Evolutionary conservation across 2,329 filamentous ascomycete species (phyloP).

Genomic region (Penicillium occitanis): DNA sequence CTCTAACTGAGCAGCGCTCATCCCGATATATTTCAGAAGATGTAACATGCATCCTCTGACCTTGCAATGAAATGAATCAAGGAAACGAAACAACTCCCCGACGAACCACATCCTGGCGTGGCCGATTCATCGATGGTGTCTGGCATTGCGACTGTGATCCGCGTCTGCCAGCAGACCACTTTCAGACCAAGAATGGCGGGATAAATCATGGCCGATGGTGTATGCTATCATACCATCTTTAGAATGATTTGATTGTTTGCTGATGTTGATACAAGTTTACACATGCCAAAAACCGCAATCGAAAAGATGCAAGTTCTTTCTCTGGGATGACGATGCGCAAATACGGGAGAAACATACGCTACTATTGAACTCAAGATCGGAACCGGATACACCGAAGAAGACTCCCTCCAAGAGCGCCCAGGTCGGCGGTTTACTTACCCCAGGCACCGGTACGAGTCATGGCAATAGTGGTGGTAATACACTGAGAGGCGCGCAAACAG

Average conservation of each 20-base stretch:
- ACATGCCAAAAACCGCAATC: slow-evolving; percentile 55
- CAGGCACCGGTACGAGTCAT: slow-evolving; percentile 30
- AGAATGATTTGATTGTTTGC: neutral
- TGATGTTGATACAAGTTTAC: slow-evolving; percentile 45
- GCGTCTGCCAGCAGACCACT: slow-evolving; percentile 54
- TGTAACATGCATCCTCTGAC: neutral
- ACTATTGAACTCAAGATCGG: slow-evolving; percentile 51
- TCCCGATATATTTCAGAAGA: neutral
- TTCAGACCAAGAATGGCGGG: slow-evolving; percentile 59
- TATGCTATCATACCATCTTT: slow-evolving; percentile 28
- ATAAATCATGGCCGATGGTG: slow-evolving; percentile 58
- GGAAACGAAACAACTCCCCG: slow-evolving; percentile 12
- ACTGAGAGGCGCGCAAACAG: neutral
- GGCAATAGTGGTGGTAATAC: neutral
- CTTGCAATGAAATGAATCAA: slow-evolving; percentile 9
- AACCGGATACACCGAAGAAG: slow-evolving; percentile 35
- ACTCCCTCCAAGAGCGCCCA: slow-evolving; percentile 27
- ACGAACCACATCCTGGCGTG: slow-evolving; percentile 29
- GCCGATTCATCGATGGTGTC: slow-evolving; percentile 44
- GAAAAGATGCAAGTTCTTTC: slow-evolving; percentile 58
- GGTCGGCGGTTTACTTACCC: slow-evolving; percentile 34
- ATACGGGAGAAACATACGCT: slow-evolving; percentile 53
- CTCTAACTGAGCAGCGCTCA: neutral
- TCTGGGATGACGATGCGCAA: slow-evolving; percentile 61
- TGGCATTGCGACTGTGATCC: slow-evolving; percentile 60